Conservation (phyloP, 345 rosid genomes). For the Linum usitatissimum region DNA sequence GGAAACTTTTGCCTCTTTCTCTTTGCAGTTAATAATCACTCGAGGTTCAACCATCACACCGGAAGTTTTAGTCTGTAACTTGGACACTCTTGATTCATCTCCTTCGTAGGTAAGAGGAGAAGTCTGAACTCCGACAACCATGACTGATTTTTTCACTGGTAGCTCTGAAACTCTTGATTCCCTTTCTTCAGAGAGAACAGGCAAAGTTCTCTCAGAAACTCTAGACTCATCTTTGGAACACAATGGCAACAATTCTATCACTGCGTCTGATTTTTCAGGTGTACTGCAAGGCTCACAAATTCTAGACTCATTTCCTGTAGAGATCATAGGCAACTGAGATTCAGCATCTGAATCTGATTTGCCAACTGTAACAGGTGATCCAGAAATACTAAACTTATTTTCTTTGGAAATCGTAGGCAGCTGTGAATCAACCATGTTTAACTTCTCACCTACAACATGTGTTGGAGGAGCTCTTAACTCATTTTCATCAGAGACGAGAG, state of each 20-base stretch:
- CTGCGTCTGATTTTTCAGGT: background rate
- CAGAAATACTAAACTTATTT: no score
- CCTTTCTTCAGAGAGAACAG: background rate
- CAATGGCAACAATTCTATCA: slow-evolving; percentile 10
- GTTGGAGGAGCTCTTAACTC: no score
- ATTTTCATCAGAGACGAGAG: no score
- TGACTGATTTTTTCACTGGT: background rate
- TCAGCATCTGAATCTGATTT: no score
- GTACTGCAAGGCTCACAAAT: no score
- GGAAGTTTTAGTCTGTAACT: background rate
- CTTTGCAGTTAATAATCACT: background rate
- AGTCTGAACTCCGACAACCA: background rate
- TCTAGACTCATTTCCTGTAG: no score
- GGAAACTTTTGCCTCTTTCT: background rate
- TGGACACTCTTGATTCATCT: background rate
- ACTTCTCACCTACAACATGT: no score
- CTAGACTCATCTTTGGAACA: slow-evolving; percentile 17
- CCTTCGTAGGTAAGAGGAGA: background rate
- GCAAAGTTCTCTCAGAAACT: slow-evolving; percentile 7
- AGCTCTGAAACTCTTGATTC: background rate
- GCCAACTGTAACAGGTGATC: no score
- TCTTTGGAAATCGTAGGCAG: no score
- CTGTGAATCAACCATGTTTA: no score
- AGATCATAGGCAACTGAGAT: no score
- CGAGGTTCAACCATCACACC: background rate